Conservation (phyloP, 2,329 filamentous ascomycete species). For the Fusarium irregulare region DNA sequence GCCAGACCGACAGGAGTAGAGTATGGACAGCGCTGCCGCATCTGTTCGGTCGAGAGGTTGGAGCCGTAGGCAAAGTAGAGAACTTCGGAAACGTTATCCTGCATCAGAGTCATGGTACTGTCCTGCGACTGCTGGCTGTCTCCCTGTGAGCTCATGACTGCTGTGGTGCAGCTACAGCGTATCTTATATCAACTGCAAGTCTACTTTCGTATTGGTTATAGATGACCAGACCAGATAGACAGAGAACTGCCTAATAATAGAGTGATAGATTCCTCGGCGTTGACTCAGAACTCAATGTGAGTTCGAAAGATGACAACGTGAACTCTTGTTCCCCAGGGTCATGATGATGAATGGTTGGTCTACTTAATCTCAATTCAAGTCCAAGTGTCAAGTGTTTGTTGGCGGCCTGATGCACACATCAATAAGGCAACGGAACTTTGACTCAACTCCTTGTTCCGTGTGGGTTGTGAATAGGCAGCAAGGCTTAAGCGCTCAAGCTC, state of each 20-base stretch:
- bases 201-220: not conserved
- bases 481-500: slow-evolving; percentile 29
- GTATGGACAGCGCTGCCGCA: slow-evolving; percentile 70
- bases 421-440: slow-evolving; percentile 10
- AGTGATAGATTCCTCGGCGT: slow-evolving; percentile 12
- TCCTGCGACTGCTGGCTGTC: slow-evolving; percentile 52
- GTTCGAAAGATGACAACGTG: slow-evolving; percentile 8
- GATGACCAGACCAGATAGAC: not conserved
- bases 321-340: slow-evolving; percentile 7
- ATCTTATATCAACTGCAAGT: slow-evolving; percentile 3
- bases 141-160: slow-evolving; percentile 46
- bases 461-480: slow-evolving; percentile 39
- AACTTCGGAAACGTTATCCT: slow-evolving; percentile 51
- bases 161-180: not conserved
- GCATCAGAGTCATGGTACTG: slow-evolving; percentile 51
- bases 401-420: slow-evolving; percentile 27
- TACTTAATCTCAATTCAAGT: not conserved
- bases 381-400: not conserved
- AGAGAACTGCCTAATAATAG: not conserved
- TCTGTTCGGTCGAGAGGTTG: slow-evolving; percentile 75
- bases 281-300: slow-evolving; percentile 11
- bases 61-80: slow-evolving; percentile 79
- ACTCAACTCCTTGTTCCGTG: not conserved
- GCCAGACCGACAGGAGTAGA: slow-evolving; percentile 68
- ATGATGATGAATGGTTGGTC: slow-evolving; percentile 6